Evolutionary conservation across 495 filamentous ascomycete species (phyloP).

Genomic region (Penicillium mononematosum): DNA sequence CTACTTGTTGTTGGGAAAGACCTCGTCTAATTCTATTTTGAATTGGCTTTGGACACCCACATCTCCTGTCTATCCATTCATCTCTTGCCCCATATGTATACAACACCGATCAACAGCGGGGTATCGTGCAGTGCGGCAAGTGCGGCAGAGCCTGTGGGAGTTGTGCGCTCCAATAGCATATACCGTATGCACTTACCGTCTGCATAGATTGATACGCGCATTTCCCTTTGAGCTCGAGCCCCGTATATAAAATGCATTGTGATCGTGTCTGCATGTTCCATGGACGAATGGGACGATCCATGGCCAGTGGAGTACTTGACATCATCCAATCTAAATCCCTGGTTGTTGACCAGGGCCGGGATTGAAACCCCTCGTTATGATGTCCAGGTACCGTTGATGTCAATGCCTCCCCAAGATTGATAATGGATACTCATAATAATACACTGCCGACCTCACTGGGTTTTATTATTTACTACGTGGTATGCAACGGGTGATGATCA

Average conservation of each 20-base stretch:
- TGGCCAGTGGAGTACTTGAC: conserved; percentile 12
- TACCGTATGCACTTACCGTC: conserved; percentile 9
- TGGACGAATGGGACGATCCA: not conserved
- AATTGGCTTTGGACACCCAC: not conserved
- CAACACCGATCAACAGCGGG: conserved; percentile 4
- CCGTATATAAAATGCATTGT: conserved; percentile 6
- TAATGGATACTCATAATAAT: conserved; percentile 17
- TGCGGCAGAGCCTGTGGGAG: conserved; percentile 16
- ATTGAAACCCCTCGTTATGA: not conserved
- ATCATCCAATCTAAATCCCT: not conserved
- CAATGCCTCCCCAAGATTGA: conserved; percentile 17
- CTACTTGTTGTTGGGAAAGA: conserved; percentile 9
- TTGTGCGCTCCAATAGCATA: not conserved
- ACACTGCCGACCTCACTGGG: not conserved
- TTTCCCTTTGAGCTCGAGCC: conserved; percentile 1
- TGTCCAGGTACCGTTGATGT: not conserved
- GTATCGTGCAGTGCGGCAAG: conserved; percentile 19
- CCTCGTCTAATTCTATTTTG: not conserved
- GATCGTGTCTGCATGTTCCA: conserved; percentile 6
- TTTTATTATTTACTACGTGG: not conserved
- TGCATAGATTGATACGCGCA: conserved; percentile 6
- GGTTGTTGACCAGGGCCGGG: conserved; percentile 1
- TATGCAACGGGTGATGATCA: conserved; percentile 3
- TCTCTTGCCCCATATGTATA: conserved; percentile 3
- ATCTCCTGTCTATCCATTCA: not conserved